Conservation (phyloP, 2,329 filamentous ascomycete species). For the Sporothrix luriei region DNA sequence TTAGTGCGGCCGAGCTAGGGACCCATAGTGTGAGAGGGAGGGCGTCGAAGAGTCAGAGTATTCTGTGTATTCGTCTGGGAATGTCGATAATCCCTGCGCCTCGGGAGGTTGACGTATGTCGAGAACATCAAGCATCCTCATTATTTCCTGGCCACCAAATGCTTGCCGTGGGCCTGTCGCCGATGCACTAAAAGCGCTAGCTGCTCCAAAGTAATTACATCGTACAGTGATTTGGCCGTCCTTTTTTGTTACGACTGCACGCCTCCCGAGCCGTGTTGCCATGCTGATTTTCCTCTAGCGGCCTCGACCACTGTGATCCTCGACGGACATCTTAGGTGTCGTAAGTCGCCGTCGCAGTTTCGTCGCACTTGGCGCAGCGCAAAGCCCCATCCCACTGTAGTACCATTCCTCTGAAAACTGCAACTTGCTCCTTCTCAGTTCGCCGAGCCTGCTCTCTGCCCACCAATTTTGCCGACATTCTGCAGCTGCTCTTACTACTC, state of each 20-base stretch:
- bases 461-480: background rate
- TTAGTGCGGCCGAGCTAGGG: conserved; percentile 31
- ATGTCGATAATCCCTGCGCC: background rate
- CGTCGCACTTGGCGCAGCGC: conserved; percentile 13
- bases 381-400: conserved; percentile 3
- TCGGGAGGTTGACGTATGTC: too few species aligned
- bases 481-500: background rate
- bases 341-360: background rate
- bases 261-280: background rate
- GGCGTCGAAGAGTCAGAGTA: background rate
- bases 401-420: background rate
- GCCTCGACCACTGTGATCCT: background rate
- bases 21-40: background rate
- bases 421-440: background rate
- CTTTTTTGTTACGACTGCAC: conserved; percentile 24
- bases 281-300: conserved; percentile 25
- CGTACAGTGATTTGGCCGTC: conserved; percentile 25
- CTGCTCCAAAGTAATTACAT: conserved; percentile 8
- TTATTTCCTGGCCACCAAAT: background rate
- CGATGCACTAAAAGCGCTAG: conserved; percentile 27
- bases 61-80: too few species aligned
- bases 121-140: too few species aligned
- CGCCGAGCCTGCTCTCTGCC: conserved; percentile 9
- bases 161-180: conserved; percentile 12
- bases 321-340: background rate